phyloP scores from a whole-genome alignment of 345 rosid species.

The Lepidium sativum region DNA sequence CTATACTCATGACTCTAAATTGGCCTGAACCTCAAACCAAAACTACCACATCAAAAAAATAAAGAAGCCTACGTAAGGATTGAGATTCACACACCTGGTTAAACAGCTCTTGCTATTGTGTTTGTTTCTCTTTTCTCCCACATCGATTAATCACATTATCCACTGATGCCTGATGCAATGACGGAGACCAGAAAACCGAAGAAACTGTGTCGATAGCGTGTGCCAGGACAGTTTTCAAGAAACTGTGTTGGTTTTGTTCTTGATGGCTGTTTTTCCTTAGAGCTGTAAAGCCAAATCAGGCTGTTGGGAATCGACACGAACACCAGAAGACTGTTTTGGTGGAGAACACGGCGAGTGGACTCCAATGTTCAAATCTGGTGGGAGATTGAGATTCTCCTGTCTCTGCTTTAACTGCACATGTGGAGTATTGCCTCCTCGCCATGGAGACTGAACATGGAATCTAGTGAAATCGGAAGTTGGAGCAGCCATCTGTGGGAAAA shows the following conservation, averaged over 20 bases:
- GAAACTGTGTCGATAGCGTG: background rate
- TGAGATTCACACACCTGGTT: conserved; percentile 2
- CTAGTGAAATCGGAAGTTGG: conserved; percentile 47
- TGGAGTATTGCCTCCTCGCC: conserved; percentile 50
- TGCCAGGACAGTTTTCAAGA: background rate
- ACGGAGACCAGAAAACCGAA: background rate
- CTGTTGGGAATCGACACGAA: conserved; percentile 72
- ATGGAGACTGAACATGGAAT: conserved; percentile 52
- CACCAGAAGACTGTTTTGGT: conserved; percentile 63
- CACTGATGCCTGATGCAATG: background rate
- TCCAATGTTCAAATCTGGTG: conserved; percentile 84
- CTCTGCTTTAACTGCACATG: conserved; percentile 48
- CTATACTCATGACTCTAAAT: conserved; percentile 9
- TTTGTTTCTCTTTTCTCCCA: background rate
- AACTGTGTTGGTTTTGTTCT: background rate
- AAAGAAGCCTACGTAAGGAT: conserved; percentile 2
- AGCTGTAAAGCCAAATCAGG: conserved; percentile 95
- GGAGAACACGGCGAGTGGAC: conserved; percentile 91
- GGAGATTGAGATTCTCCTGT: conserved; percentile 49
- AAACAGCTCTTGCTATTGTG: background rate
- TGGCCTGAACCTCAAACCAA: background rate
- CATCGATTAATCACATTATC: background rate
- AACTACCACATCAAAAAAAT: conserved; percentile 2
- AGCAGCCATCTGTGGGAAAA: conserved; percentile 43
- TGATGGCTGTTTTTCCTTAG: conserved; percentile 12